Base-by-base conservation (phyloP, 73 alveolate species). In the Diophrys appendiculata region DNA sequence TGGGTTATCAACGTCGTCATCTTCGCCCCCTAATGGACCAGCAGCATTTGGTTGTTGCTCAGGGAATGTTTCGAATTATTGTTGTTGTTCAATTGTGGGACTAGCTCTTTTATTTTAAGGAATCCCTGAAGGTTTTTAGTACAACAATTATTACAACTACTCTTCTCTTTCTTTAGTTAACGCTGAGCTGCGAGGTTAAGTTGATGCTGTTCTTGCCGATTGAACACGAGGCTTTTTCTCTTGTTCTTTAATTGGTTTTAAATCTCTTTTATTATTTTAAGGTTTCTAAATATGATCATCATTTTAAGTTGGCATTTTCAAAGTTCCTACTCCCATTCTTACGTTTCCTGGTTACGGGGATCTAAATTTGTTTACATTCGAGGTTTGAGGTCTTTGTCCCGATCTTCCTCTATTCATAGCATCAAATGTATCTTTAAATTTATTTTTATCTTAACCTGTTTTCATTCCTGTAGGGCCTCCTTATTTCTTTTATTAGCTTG, bases 1-100 rank as follows among this genome's bases (percentile, higher is more conserved):
- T 24, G 99, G 99, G 25, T 35, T 33, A 33, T 56, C 35, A 18
- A 11, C 60, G 60, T 43, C 60, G 5, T 43, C 60, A 11, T 43
- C 60, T n/a, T n/a, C n/a, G n/a, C n/a, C n/a, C n/a, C n/a, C n/a
- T 11, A 43, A 18, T 5, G 60, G 60, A 11, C 18, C n/a, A 43
- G 60, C n/a, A 18, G 60, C 60, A 43, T 5, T 5, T 5, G 60
- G 60, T 11, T 5, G n/a, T 43, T 43, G 60, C n/a, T n/a, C n/a
- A n/a, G n/a, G n/a, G n/a, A n/a, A n/a, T n/a, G n/a, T n/a, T n/a
- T n/a, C n/a, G n/a, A n/a, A n/a, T n/a, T n/a, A n/a, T n/a, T n/a
- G n/a, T n/a, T n/a, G n/a, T n/a, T n/a, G n/a, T n/a, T n/a, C n/a
- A n/a, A n/a, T n/a, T n/a, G n/a, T n/a, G n/a, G n/a, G n/a, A n/a